A percentile compares a stretch with the other conserved stretches of the same genome.
Evolutionary conservation across 2,329 filamentous ascomycete genomes (phyloP).

Genomic region (Aspergillus alliaceus): DNA sequence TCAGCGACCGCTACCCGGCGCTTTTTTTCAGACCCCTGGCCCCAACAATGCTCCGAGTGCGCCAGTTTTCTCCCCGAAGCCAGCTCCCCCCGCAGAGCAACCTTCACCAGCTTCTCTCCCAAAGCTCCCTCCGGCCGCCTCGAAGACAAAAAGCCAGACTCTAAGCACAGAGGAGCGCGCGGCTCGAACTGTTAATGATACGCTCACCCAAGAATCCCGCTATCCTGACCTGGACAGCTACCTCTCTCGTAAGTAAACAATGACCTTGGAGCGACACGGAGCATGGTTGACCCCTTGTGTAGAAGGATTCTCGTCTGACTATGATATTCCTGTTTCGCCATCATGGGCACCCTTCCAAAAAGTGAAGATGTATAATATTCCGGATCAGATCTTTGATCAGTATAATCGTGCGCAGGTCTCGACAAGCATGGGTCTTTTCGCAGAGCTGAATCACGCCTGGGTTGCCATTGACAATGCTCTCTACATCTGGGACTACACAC

Average conservation of each 20-base stretch:
- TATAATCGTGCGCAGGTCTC: constrained; percentile 84
- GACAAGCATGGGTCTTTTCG: constrained; percentile 93
- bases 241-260: constrained; percentile 69
- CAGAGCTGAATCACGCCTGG: constrained; percentile 93
- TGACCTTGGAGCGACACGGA: background rate
- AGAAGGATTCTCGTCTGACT: constrained; percentile 91
- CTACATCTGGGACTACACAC: constrained; percentile 97
- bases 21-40: constrained; percentile 44
- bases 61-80: constrained; percentile 33
- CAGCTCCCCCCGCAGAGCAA: constrained; percentile 27
- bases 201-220: constrained; percentile 71
- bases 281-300: constrained; percentile 15
- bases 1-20: constrained; percentile 42
- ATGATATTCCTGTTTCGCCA: constrained; percentile 68
- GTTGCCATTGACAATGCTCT: constrained; percentile 92
- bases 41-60: constrained; percentile 36
- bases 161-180: constrained; percentile 75
- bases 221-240: constrained; percentile 91
- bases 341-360: constrained; percentile 90
- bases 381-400: constrained; percentile 87
- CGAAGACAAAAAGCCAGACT: constrained; percentile 49
- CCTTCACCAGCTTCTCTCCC: constrained; percentile 33
- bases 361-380: constrained; percentile 82
- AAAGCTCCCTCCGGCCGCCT: constrained; percentile 37
- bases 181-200: constrained; percentile 77